A percentile compares a stretch with the other conserved stretches of the same genome.
Conservation (phyloP, 768 basidiomycete species). For the Termitomyces sp. region DNA sequence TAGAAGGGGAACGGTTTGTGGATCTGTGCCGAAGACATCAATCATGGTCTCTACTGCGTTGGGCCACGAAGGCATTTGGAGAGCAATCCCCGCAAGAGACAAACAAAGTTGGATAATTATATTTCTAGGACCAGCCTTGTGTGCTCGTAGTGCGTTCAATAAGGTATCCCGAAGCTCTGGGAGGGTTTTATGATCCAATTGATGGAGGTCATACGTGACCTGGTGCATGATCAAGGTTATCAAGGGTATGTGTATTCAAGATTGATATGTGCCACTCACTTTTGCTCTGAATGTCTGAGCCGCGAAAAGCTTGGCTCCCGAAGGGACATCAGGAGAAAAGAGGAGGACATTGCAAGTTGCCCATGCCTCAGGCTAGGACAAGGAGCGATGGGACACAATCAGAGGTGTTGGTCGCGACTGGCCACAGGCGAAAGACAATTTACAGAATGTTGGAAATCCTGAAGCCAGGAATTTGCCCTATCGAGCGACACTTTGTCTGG, state of each 20-base stretch:
- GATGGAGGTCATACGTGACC: constrained; percentile 93
- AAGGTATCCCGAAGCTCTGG: constrained; percentile 85
- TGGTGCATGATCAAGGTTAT: constrained; percentile 34
- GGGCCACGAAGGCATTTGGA: constrained; percentile 85
- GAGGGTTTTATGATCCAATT: constrained; percentile 71
- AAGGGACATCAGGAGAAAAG: constrained; percentile 69
- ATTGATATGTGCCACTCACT: constrained; percentile 39
- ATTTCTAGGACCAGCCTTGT: constrained; percentile 72
- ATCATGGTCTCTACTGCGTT: constrained; percentile 79
- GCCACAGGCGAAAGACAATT: constrained; percentile 74
- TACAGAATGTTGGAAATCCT: constrained; percentile 99
- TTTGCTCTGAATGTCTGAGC: constrained; percentile 96
- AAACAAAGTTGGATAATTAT: constrained; percentile 88
- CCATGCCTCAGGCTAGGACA: constrained; percentile 94
- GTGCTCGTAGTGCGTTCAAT: constrained; percentile 64
- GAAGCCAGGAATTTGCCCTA: constrained; percentile 90
- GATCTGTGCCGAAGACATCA: constrained; percentile 79
- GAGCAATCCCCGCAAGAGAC: constrained; percentile 83
- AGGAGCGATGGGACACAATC: constrained; percentile 53
- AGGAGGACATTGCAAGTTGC: constrained; percentile 90
- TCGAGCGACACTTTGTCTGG: constrained; percentile 83
- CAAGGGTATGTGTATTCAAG: constrained; percentile 15
- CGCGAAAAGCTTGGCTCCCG: constrained; percentile 85
- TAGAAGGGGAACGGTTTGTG: constrained; percentile 75
- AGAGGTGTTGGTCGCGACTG: constrained; percentile 59